These are phyloP conservation scores for Akanthomyces lecanii DNA, from an alignment of 2,329 filamentous ascomycete genomes.

Conservation along the genomic window DNA sequence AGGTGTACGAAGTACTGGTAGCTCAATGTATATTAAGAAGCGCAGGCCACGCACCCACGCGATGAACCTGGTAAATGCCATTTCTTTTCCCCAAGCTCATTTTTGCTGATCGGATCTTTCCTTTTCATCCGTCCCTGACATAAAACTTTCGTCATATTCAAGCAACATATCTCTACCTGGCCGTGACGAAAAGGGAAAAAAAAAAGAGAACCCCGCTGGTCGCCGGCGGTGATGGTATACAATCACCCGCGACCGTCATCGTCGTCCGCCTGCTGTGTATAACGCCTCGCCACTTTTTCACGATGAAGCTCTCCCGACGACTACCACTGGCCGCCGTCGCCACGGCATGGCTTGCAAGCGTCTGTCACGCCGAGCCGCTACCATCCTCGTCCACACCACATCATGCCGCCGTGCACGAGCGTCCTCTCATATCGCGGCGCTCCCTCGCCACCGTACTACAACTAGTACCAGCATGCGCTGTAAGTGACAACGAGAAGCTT, in stretches of 20 bases:
- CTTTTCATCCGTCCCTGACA: neutral
- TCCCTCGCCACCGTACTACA: neutral
- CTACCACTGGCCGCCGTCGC: neutral
- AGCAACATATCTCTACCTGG: neutral
- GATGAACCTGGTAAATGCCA: too few relatives aligned
- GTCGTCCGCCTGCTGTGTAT: neutral
- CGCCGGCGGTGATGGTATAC: neutral
- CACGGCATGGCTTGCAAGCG: neutral
- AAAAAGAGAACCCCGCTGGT: neutral
- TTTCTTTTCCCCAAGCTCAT: too few relatives aligned
- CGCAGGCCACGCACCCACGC: too few relatives aligned
- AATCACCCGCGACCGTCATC: neutral
- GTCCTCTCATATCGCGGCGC: neutral
- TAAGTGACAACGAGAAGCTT: neutral
- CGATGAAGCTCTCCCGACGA: neutral
- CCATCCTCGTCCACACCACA: neutral
- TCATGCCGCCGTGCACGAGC: neutral
- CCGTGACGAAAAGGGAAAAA: neutral
- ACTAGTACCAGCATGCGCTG: slow-evolving; percentile 2
- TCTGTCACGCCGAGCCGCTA: neutral
- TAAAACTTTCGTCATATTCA: neutral
- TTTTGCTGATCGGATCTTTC: too few relatives aligned
- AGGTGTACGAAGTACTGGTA: neutral
- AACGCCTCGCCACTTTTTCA: neutral
- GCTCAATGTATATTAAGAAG: neutral